Conservation (phyloP, 2,329 filamentous ascomycete genomes). For the Fusarium tricinctum region DNA sequence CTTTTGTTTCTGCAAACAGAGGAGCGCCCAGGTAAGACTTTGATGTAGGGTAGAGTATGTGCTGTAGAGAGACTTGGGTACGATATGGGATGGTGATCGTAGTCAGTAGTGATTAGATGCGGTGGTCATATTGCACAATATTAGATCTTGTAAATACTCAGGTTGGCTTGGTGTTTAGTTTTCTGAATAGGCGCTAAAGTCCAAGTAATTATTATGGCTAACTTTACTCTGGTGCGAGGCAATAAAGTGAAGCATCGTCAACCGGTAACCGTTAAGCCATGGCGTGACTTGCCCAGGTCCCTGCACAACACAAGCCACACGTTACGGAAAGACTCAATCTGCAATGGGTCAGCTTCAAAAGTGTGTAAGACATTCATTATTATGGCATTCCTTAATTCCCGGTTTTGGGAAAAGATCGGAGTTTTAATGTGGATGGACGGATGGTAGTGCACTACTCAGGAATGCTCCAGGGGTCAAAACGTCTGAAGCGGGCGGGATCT, state of each 20-base stretch:
- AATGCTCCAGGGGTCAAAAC: conserved; percentile 23
- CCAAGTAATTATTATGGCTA: no score
- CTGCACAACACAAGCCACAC: conserved; percentile 5
- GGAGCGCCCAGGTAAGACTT: no score
- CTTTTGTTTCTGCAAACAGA: fast-evolving
- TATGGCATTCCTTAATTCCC: conserved; percentile 23
- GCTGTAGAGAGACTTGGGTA: not conserved
- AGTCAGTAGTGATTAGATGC: not conserved
- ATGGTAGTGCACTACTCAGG: not conserved
- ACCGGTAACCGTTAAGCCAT: conserved; percentile 19
- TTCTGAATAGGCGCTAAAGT: no score
- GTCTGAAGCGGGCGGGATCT: conserved; percentile 2
- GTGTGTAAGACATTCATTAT: not conserved
- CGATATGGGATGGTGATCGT: not conserved
- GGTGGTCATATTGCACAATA: no score
- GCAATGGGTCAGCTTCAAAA: not conserved
- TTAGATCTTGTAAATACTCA: not conserved
- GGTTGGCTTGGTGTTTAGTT: not conserved
- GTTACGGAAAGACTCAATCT: conserved; percentile 1
- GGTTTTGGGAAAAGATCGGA: conserved; percentile 12
- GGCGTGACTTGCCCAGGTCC: not conserved
- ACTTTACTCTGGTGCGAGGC: not conserved
- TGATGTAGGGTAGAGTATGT: conserved; percentile 2
- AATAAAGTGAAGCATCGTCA: not conserved
- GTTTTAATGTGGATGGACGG: conserved; percentile 15